Base-by-base conservation (phyloP, 2,329 filamentous ascomycete species). In the Dryadomyces quercivorus region DNA sequence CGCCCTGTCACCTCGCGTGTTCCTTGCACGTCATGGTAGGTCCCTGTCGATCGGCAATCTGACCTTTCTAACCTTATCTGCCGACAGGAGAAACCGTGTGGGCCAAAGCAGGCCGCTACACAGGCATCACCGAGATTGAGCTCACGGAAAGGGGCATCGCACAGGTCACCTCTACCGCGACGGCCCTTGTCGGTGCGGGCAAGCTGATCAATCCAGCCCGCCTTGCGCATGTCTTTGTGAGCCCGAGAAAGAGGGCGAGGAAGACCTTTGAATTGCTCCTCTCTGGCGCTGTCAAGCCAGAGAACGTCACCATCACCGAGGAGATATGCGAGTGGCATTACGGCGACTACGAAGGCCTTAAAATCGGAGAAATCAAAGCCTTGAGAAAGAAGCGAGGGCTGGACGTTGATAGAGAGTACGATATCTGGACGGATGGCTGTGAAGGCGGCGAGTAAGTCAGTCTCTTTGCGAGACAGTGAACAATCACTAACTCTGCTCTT, bases 311-410 rank as follows among this genome's bases (percentile, higher is more conserved):
- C 55, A 64, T 75, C 38, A 80, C 75, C 1, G 73, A 77, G 55
- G 65, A 67, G 2, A 67, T 84, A 46, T 68, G 73, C 2, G 80
- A 84, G 63, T 84, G 81, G 81, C 75, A 78, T 57, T 84, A 84
- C 64, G 80, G 81, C 48, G 68, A 74, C 56, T 84, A 84, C 63
- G 81, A 84, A 63, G 81, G 81, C 12, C 63, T 81, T 22, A 72
- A 71, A 48, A 71, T 69, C 8, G 62, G 67, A n/a, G 67, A 79
- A 60, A 83, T 84, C 51, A 67, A 68, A 15, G 63, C 67, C 31
- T 59, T 67, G 57, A 70, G 80, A 56, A 66, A 70, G 58, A 60
- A 70, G 54, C 66, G 69, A 9, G 77, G 77, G 0, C 64, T 79
- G 18, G 77, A 80, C 60, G 56, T 54, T 13, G 70, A 74, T n/a